Base-by-base conservation (phyloP, 768 basidiomycete species). In the Hebeloma cylindrosporum region DNA sequence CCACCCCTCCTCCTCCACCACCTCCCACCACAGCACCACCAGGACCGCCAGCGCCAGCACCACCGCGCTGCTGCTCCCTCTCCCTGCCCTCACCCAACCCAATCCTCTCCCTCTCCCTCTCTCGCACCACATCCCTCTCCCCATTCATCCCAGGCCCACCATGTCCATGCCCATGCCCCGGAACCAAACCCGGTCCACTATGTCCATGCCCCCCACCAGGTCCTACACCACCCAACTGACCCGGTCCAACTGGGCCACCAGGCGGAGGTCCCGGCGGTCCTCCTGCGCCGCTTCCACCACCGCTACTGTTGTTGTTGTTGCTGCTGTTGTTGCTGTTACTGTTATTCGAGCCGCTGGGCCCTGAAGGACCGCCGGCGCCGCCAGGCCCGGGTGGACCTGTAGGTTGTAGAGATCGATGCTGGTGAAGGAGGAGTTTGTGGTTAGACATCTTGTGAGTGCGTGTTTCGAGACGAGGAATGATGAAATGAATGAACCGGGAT, bases 391-490 rank as follows among this genome's bases (percentile, higher is more conserved):
- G 44, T 11, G 48, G 48, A 26, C 40, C 44, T 6, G 44, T 51
- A 7, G 49, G 49, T 32, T 51, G 49, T 21, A 51, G 43, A 14
- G 44, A 34, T 17, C 49, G 49, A 33, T 51, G 49, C 49, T 51
- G 43, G 21, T 11, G 10, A 20, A 20, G 17, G 11, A 26, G 5
- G 14, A 17, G n/a, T 31, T 17, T 18, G 7, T 30, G 9, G 27
- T 14, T 32, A 31, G 7, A 36, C n/a, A 34, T 23, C 10, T 14
- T 2, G 2, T 28, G 42, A 6, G 23, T 30, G 29, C n/a, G n/a
- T n/a, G n/a, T n/a, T n/a, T n/a, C n/a, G n/a, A 14, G 34, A 38
- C 21, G 31, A 6, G 16, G 29, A 22, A 36, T 9, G 17, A 21
- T 3, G 33, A 29, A 21, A 29, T 9, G 22, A 9, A 13, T 21